phyloP scores from a whole-genome alignment of 1,139 yeast species.

The Yamadazyma pseudoaaseri region DNA sequence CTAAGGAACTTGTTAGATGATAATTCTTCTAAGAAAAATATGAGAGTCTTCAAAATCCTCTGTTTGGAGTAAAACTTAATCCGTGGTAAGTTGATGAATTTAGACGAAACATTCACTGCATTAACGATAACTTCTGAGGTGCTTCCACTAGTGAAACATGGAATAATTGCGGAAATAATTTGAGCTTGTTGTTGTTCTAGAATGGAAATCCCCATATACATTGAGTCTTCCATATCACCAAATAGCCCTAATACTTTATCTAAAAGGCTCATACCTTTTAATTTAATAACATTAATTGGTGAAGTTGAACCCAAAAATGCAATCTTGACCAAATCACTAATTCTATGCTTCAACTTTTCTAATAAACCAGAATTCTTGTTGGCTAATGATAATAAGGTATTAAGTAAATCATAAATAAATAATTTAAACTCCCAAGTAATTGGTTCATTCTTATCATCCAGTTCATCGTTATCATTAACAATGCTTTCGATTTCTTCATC shows the following conservation, averaged over 20 bases:
- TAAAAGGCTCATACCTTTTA: conserved; percentile 65
- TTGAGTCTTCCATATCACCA: conserved; percentile 70
- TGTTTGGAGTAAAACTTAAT: conserved; percentile 50
- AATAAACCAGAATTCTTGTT: conserved; percentile 38
- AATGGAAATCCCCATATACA: conserved; percentile 68
- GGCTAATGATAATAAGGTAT: conserved; percentile 47
- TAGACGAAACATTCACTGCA: conserved; percentile 79
- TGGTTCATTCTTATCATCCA: conserved; percentile 53
- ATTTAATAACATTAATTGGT: conserved; percentile 57
- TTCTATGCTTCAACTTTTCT: conserved; percentile 44
- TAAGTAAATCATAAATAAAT: conserved; percentile 59
- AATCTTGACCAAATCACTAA: conserved; percentile 75
- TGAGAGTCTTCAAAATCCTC: conserved; percentile 68
- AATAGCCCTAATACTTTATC: conserved; percentile 38
- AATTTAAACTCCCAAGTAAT: conserved; percentile 69
- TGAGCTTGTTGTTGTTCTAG: conserved; percentile 95
- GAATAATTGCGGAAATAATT: conserved; percentile 83
- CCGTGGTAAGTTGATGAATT: conserved; percentile 56
- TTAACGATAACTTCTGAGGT: conserved; percentile 72
- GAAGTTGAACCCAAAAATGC: conserved; percentile 85
- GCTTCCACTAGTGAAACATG: conserved; percentile 79
- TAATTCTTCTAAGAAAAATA: conserved; percentile 64
- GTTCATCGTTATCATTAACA: conserved; percentile 26
- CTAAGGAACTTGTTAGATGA: conserved; percentile 43
- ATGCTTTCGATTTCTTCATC: conserved; percentile 50